Conservation (phyloP, 2,329 filamentous ascomycete genomes). For the Xylariaceae sp. region DNA sequence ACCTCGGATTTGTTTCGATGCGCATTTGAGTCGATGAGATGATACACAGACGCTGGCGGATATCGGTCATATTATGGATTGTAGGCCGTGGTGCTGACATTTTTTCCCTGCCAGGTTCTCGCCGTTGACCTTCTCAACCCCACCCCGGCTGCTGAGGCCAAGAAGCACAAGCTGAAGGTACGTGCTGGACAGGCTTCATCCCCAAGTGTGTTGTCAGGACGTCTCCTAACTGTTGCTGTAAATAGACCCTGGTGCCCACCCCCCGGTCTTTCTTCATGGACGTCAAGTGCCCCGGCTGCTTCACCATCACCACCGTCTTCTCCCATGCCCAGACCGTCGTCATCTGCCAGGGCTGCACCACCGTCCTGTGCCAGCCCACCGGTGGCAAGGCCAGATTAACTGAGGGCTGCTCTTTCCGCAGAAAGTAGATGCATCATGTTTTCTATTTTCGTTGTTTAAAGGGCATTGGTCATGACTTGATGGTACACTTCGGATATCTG, state of each 20-base stretch:
- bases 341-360: conserved; percentile 99
- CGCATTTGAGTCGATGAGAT: conserved; percentile 2
- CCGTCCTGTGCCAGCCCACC: conserved; percentile 98
- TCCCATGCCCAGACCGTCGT: conserved; percentile 99
- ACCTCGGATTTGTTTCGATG: conserved; percentile 1
- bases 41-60: too few species aligned
- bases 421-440: conserved; percentile 77
- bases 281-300: conserved; percentile 99
- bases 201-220: too few species aligned
- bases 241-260: conserved; percentile 82
- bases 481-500: conserved; percentile 56
- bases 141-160: conserved; percentile 91
- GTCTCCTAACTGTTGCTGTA: conserved; percentile 23
- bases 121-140: conserved; percentile 99
- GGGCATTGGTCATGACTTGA: conserved; percentile 41
- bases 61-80: conserved; percentile 4
- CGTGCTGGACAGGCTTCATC: conserved; percentile 30
- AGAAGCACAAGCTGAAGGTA: conserved; percentile 99
- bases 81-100: conserved; percentile 41
- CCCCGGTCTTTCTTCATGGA: conserved; percentile 99
- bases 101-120: conserved; percentile 76
- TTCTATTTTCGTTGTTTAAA: conserved; percentile 40
- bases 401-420: conserved; percentile 99
- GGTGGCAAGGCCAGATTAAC: conserved; percentile 98
- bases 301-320: conserved; percentile 99